Conservation (phyloP, 139 green algal genomes). For the Auxenochlorella pyrenoidosa region DNA sequence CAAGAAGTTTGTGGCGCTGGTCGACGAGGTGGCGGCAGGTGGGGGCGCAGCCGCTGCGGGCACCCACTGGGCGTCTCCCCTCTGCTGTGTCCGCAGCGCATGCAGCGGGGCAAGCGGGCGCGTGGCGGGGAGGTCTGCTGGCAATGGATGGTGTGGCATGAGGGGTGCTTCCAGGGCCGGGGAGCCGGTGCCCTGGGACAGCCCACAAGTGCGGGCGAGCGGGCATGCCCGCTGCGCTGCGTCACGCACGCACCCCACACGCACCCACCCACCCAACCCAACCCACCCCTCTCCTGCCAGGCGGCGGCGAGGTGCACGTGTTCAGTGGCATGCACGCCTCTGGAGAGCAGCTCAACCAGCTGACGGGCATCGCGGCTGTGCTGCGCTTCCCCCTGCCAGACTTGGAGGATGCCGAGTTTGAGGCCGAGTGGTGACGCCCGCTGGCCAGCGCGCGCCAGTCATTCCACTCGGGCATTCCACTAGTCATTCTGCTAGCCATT, state of each 20-base stretch:
- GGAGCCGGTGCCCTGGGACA: too few relatives aligned
- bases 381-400: conserved; percentile 94
- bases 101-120: too few relatives aligned
- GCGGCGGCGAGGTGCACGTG: conserved; percentile 83
- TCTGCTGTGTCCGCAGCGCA: too few relatives aligned
- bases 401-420: conserved; percentile 77
- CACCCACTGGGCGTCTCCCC: too few relatives aligned
- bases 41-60: too few relatives aligned
- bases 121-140: too few relatives aligned
- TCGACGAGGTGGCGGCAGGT: conserved; percentile 81
- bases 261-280: not conserved
- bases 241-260: not conserved
- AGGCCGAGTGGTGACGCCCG: conserved; percentile 24
- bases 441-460: not conserved
- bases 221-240: too few relatives aligned
- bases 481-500: not conserved
- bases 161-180: too few relatives aligned
- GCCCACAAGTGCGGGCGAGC: too few relatives aligned
- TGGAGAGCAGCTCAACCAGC: conserved; percentile 90
- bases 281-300: not conserved
- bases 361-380: conserved; percentile 90
- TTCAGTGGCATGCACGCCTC: conserved; percentile 83
- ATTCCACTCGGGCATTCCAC: too few relatives aligned
- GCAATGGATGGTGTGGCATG: too few relatives aligned
- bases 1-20: conserved; percentile 72